Evolutionary conservation across 352 stramenopile species (phyloP).

Genomic region (Globisporangium camurandrum): DNA sequence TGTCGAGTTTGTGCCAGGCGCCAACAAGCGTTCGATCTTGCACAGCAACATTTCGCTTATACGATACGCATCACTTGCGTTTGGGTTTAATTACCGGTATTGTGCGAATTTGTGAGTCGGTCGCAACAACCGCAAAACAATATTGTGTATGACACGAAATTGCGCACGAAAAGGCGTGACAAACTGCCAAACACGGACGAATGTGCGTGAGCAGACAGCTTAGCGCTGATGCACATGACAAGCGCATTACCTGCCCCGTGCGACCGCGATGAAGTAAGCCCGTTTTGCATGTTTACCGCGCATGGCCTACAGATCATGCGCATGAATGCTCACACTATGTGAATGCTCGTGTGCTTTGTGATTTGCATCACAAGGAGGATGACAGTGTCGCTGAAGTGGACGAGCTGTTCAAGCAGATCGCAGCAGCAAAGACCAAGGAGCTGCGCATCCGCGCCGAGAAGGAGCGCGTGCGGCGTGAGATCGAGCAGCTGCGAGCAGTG

Average conservation of each 20-base stretch:
- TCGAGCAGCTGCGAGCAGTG: conserved; percentile 38
- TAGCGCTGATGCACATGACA: not conserved
- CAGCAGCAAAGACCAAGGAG: conserved; percentile 48
- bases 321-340: not conserved
- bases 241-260: not conserved
- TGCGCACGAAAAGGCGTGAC: not conserved
- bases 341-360: not conserved
- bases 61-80: too few species aligned
- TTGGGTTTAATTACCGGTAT: not conserved
- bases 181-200: not conserved
- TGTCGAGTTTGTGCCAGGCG: too few species aligned
- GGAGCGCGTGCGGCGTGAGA: conserved; percentile 47
- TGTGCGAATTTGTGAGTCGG: not conserved
- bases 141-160: not conserved
- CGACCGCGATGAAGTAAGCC: not conserved
- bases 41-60: too few species aligned
- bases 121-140: not conserved
- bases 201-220: not conserved
- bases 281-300: not conserved
- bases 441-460: conserved; percentile 61
- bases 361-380: not conserved
- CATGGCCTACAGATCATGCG: not conserved
- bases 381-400: conserved; percentile 38
- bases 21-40: too few species aligned
- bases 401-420: conserved; percentile 43